Evolutionary conservation across 805 yeast species (phyloP), one percentile per base, ranked within the genome.

Genomic region (Zygotorulaspora danielsina): DNA sequence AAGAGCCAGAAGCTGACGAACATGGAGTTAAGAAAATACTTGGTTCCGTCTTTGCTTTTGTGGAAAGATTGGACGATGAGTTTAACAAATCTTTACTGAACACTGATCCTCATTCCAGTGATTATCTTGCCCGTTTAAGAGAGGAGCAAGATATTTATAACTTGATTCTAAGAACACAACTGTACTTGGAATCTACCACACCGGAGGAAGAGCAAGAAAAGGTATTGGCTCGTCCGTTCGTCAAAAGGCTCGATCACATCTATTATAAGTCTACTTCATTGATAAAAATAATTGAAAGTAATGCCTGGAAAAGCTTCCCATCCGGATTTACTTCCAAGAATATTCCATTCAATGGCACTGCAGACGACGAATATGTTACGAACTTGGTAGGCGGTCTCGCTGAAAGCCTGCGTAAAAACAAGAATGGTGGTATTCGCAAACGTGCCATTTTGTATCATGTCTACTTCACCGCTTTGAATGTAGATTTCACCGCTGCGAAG

Each of bases 41-140:
- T 45, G 98, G 99, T 34, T 84, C 95, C 19, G 70, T 93, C 34
- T 77, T 84, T 34, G 81, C 96, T 6, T 76, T 84, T 44, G 83
- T 90, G 46, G 98, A 90, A 70, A 81, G 97, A 65, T 74, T 93
- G 47, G 96, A 88, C 60, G 97, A 90, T 57, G 99, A 93, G 69
- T 82, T 89, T 56, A 84, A 84, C 46, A 79, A 82, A 52, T 86
- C 95, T 33, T 74, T 93, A 55, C 88, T 89, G 61, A 78, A 78
- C 51, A 81, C 87, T 55, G 97, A 93, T 64, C 96, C 97, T 32
- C 97, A 93, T 63, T 84, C 97, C 17, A 81, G 86, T 42, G 98
- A 93, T 65, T 93, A 90, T 65, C 76, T 93, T 51, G 84, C 82
- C 51, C 79, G 97, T 63, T 75, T 93, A 59, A 82, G 81, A 64